Conservation (phyloP, 1,284 basidiomycete species). For the Meira nashicola region DNA sequence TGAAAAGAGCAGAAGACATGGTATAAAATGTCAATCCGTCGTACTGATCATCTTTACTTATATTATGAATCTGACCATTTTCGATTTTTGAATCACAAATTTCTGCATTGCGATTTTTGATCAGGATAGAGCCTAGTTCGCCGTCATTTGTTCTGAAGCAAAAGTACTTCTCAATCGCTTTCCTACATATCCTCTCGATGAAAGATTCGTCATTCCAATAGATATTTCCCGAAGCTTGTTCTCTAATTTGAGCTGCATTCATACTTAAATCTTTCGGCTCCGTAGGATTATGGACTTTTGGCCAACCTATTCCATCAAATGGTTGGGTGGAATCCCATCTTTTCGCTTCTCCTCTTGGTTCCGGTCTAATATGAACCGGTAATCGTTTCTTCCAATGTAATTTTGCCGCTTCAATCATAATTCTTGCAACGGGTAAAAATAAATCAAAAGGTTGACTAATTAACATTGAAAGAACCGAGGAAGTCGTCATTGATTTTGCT, state of each 20-base stretch:
- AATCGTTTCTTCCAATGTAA: conserved; percentile 65
- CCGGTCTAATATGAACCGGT: conserved; percentile 65
- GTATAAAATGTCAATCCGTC: conserved; percentile 7
- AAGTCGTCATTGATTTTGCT: conserved; percentile 55
- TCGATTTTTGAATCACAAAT: background rate
- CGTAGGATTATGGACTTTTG: conserved; percentile 5
- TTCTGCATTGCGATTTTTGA: conserved; percentile 1
- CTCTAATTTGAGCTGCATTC: background rate
- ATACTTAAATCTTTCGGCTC: background rate
- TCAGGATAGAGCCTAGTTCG: background rate
- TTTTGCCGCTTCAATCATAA: conserved; percentile 64
- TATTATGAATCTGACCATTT: background rate
- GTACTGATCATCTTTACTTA: background rate
- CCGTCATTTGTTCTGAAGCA: background rate
- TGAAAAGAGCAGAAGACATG: conserved; percentile 10
- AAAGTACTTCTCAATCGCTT: background rate
- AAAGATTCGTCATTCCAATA: conserved; percentile 4
- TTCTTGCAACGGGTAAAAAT: conserved; percentile 63
- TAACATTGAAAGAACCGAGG: conserved; percentile 57
- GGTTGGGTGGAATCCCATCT: background rate
- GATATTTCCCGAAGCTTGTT: background rate
- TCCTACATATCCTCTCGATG: background rate
- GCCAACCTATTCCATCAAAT: conserved; percentile 12
- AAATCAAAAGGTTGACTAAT: conserved; percentile 60
- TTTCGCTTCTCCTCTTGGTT: conserved; percentile 38